A percentile compares a stretch with the other conserved stretches of the same genome.
phyloP scores from a whole-genome alignment of 176 grass and related monocot species.

The Oryza coarctata region DNA sequence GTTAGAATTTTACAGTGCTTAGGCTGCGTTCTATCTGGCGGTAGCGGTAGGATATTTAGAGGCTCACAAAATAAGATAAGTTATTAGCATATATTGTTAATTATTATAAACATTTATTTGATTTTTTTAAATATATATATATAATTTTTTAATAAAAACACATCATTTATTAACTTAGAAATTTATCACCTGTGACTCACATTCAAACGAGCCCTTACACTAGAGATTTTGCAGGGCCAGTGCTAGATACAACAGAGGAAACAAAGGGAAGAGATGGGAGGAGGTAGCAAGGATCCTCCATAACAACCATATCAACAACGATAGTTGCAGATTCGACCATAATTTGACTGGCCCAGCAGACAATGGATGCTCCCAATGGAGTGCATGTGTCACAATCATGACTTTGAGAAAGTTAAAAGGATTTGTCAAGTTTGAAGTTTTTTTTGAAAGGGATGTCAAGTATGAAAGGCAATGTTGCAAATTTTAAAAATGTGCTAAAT shows the following conservation, averaged over 20 bases:
- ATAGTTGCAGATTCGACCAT: not conserved
- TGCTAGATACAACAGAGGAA: not conserved
- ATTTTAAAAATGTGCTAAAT: not conserved
- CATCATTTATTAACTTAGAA: too few species aligned
- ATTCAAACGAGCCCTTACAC: too few species aligned
- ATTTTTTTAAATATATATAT: too few species aligned
- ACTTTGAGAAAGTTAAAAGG: not conserved
- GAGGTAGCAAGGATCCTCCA: slow-evolving; percentile 5
- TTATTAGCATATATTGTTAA: too few species aligned
- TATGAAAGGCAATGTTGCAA: not conserved
- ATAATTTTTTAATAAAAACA: too few species aligned
- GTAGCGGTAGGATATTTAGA: too few species aligned
- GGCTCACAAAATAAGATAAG: too few species aligned
- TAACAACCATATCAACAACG: not conserved
- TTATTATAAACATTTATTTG: too few species aligned
- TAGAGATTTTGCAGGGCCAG: not conserved
- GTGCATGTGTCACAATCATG: not conserved
- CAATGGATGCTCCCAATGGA: not conserved
- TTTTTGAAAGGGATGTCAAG: not conserved
- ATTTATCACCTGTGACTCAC: too few species aligned
- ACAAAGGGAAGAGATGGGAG: not conserved
- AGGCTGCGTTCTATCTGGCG: too few species aligned
- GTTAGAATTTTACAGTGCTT: too few species aligned
- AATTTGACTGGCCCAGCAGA: not conserved
- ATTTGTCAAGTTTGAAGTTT: not conserved